A percentile compares a stretch with the other conserved stretches of the same genome.
Conservation (phyloP, 768 basidiomycete genomes). For the Rhizopogon roseolus region DNA sequence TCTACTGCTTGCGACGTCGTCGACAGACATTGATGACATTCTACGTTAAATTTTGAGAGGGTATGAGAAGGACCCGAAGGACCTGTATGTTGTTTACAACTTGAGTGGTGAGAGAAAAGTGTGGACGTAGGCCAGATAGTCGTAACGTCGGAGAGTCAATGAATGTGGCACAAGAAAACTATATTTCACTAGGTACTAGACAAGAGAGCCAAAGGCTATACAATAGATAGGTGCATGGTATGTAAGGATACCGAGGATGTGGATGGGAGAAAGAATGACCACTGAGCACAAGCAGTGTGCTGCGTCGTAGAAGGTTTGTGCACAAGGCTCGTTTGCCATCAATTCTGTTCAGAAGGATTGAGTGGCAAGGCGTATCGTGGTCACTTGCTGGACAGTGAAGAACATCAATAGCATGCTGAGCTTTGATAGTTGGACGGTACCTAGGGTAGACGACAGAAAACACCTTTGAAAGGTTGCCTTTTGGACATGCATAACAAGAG, state of each 20-base stretch:
- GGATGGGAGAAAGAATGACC: neutral
- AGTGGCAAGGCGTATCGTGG: neutral
- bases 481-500: neutral
- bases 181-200: conserved; percentile 31
- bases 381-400: neutral
- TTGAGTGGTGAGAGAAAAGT: conserved; percentile 16
- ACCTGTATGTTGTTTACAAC: conserved; percentile 9
- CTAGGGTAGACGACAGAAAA: neutral
- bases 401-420: no score
- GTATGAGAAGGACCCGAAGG: neutral
- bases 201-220: conserved; percentile 20
- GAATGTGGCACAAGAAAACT: conserved; percentile 38
- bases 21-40: conserved; percentile 40
- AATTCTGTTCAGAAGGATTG: neutral
- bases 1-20: conserved; percentile 43
- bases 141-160: conserved; percentile 53
- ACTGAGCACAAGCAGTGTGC: neutral
- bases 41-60: neutral
- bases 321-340: neutral
- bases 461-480: neutral
- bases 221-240: conserved; percentile 8
- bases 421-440: neutral
- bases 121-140: conserved; percentile 23
- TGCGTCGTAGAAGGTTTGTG: neutral
- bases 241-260: neutral